Evolutionary conservation across 352 stramenopile genomes (phyloP), one percentile per base, ranked within the genome.

Genomic region (Globisporangium polare): DNA sequence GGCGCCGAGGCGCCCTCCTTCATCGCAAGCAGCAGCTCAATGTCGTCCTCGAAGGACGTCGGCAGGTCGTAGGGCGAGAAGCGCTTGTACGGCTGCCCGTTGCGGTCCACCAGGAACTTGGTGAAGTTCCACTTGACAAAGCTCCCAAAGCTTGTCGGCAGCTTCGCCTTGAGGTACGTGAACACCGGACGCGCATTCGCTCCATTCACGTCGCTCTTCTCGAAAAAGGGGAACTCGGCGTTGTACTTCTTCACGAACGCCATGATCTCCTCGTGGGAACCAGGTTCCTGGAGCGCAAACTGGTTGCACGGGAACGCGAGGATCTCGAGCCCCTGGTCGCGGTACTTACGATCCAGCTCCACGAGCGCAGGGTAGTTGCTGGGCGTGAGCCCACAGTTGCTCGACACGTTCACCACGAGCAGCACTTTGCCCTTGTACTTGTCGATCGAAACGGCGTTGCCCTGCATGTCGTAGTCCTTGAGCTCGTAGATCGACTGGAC

Each of bases 71-170:
- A 89, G 1, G 88, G 82, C 1, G 72, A 75, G 55, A 74, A 97
- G 9, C 92, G 75, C 66, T 94, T 88, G 59, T 79, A 66, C 49
- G 90, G 75, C 53, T 64, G 72, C 24, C 92, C 92, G 22, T 93
- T 73, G 54, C 83, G 78, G 72, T 89, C 80, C 1, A 98, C 72
- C 5, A 98, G 63, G 62, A 97, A 97, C 69, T 95, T 96, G 33
- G 80, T 89, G 62, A 94, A 96, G 76, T 96, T 96, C 89, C 89
- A 52, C 24, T 52, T 49, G 45, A 52, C 41, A 46, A 46, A 46
- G 31, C 24, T 26, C 45, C 60, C 57, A 10, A 42, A 42, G 8
- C 9, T 5, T 18, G 37, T 42, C 42, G 56, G 56, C 27, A 69
- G 45, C n/a, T 56, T 64, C 22, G 60, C 47, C 43, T 63, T 64